Conservation (phyloP, 2,329 filamentous ascomycete genomes). For the Exophiala viscosa region DNA sequence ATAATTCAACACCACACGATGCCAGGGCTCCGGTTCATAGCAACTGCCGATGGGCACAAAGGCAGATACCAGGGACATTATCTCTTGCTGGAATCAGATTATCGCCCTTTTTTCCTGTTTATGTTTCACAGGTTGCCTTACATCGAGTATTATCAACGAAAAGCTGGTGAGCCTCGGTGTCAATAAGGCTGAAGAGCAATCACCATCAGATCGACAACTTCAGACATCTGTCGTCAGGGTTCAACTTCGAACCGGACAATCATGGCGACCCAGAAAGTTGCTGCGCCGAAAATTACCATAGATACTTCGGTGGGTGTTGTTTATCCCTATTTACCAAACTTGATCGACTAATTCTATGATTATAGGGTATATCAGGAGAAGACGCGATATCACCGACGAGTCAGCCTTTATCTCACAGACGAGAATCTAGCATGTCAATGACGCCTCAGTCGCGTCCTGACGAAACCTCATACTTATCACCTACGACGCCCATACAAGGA, state of each 20-base stretch:
- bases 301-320: conserved; percentile 27
- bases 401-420: conserved; percentile 13
- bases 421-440: conserved; percentile 23
- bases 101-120: background rate
- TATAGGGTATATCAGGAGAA: conserved; percentile 19
- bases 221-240: too few species aligned
- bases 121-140: background rate
- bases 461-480: conserved; percentile 28
- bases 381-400: conserved; percentile 11
- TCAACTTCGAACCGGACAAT: too few species aligned
- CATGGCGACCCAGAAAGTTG: conserved; percentile 19
- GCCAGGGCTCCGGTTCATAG: background rate
- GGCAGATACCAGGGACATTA: background rate
- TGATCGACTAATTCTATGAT: conserved; percentile 2
- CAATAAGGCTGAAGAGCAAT: background rate
- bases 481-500: conserved; percentile 33
- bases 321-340: background rate
- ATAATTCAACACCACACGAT: conserved; percentile 1
- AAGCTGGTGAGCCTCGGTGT: background rate
- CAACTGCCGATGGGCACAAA: background rate
- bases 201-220: too few species aligned
- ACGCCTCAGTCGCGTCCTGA: conserved; percentile 23
- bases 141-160: background rate
- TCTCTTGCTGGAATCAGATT: background rate
- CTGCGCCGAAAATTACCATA: conserved; percentile 21